Conservation (phyloP, 176 grass and related monocot genomes). For the Avena sativa region DNA sequence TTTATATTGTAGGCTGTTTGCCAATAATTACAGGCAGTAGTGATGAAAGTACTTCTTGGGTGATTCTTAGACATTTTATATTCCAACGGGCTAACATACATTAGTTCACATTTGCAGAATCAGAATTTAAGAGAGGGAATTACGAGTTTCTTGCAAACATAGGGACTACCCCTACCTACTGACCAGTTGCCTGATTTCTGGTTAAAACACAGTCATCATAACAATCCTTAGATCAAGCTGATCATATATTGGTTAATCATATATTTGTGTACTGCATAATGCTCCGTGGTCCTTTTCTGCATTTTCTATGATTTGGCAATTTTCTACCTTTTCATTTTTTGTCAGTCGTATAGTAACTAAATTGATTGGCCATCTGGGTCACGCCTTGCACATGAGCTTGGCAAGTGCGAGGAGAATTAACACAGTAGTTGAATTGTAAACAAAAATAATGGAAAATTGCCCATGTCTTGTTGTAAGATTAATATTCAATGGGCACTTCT, state of each 20-base stretch:
- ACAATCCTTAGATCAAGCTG: background rate
- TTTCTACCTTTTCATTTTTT: background rate
- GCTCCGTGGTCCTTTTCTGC: background rate
- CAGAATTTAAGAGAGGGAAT: background rate
- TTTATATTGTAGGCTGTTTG: background rate
- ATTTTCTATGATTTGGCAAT: background rate
- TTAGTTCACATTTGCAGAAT: background rate
- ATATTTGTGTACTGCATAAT: background rate
- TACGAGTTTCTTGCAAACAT: background rate
- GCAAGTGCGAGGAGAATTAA: background rate
- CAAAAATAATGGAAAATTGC: constrained; percentile 13
- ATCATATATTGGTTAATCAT: background rate
- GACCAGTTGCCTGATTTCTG: background rate
- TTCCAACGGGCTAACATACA: background rate
- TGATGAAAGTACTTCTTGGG: background rate
- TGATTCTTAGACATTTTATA: background rate
- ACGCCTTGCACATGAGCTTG: background rate
- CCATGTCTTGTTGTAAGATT: constrained; percentile 11
- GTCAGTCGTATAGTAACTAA: background rate
- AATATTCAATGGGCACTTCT: background rate
- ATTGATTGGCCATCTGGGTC: background rate
- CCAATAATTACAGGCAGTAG: background rate
- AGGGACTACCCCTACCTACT: background rate
- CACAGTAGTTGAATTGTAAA: background rate
- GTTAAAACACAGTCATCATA: background rate